Conservation (phyloP, 495 filamentous ascomycete species). For the Filosporella fistucella region DNA sequence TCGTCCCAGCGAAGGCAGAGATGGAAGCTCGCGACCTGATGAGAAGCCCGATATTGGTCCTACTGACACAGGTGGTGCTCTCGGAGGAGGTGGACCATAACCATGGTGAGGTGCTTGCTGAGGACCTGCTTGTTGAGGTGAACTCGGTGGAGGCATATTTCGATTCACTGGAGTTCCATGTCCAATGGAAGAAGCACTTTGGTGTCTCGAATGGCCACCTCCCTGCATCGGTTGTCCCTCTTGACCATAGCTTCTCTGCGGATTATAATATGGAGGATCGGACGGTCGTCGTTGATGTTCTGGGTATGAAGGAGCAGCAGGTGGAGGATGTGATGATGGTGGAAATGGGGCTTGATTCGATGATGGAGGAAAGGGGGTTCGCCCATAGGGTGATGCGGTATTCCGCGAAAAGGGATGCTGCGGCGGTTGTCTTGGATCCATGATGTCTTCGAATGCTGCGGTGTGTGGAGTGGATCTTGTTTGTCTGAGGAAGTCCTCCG, state of each 20-base stretch:
- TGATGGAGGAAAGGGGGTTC: constrained; percentile 29
- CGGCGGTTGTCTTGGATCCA: constrained; percentile 30
- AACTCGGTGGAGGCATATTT: constrained; percentile 49
- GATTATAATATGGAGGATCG: constrained; percentile 31
- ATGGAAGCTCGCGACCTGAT: constrained; percentile 48
- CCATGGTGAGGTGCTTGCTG: constrained; percentile 17
- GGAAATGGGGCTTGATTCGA: constrained; percentile 26
- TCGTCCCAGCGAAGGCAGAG: constrained; percentile 40
- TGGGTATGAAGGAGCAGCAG: constrained; percentile 30
- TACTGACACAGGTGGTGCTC: constrained; percentile 46
- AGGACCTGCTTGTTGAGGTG: constrained; percentile 36
- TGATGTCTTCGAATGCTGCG: constrained; percentile 18
- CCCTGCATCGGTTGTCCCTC: constrained; percentile 40
- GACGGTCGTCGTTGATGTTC: constrained; percentile 45
- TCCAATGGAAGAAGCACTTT: constrained; percentile 45
- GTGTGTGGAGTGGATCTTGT: neutral
- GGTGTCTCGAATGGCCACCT: constrained; percentile 45
- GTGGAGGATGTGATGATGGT: constrained; percentile 27
- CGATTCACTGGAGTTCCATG: constrained; percentile 39
- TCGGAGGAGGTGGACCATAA: constrained; percentile 34
- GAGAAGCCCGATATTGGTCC: constrained; percentile 47
- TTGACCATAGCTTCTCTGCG: constrained; percentile 38
- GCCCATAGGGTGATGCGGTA: constrained; percentile 32
- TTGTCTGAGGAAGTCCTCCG: too few species aligned
- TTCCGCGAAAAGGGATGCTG: constrained; percentile 33